A percentile compares a stretch with the other conserved stretches of the same genome.
Evolutionary conservation across 2,329 filamentous ascomycete genomes (phyloP).

Genomic region (Zarea fungicola): DNA sequence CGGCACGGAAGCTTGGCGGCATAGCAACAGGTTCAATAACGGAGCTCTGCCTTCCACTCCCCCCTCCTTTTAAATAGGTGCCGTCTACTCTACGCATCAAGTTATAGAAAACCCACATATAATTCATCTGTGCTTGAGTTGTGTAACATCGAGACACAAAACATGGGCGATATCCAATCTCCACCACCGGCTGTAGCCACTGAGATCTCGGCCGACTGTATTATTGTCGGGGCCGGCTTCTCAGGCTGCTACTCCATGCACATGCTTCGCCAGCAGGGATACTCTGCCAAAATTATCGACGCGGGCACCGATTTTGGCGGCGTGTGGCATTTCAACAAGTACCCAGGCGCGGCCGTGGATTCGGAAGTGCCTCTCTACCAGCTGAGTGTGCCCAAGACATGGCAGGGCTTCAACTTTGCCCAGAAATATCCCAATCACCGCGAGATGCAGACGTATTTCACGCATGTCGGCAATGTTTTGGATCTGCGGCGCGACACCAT

Average conservation of each 20-base stretch:
- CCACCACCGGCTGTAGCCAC: neutral
- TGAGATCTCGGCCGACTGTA: constrained; percentile 16
- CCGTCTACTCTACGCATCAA: too few species aligned
- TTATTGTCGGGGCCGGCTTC: constrained; percentile 24
- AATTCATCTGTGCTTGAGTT: too few species aligned
- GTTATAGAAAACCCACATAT: too few species aligned
- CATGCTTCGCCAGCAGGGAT: constrained; percentile 30
- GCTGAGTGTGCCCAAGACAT: constrained; percentile 32
- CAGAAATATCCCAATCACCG: constrained; percentile 32
- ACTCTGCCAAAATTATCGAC: constrained; percentile 33
- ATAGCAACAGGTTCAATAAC: too few species aligned
- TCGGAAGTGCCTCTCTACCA: constrained; percentile 30
- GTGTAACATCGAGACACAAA: too few species aligned
- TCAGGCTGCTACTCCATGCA: constrained; percentile 26
- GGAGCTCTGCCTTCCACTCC: too few species aligned
- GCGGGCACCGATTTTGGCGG: constrained; percentile 33
- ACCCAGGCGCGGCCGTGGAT: constrained; percentile 39
- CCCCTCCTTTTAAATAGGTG: too few species aligned
- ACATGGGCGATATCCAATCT: too few species aligned
- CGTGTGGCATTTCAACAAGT: constrained; percentile 40
- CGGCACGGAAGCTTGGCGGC: too few species aligned
- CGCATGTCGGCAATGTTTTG: constrained; percentile 38
- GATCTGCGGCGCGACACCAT: constrained; percentile 37
- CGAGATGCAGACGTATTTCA: constrained; percentile 42
- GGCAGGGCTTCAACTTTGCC: constrained; percentile 40